These are phyloP conservation scores for Penicillium sp. DNA, from an alignment of 2,329 filamentous ascomycete genomes.

Conservation along the genomic window DNA sequence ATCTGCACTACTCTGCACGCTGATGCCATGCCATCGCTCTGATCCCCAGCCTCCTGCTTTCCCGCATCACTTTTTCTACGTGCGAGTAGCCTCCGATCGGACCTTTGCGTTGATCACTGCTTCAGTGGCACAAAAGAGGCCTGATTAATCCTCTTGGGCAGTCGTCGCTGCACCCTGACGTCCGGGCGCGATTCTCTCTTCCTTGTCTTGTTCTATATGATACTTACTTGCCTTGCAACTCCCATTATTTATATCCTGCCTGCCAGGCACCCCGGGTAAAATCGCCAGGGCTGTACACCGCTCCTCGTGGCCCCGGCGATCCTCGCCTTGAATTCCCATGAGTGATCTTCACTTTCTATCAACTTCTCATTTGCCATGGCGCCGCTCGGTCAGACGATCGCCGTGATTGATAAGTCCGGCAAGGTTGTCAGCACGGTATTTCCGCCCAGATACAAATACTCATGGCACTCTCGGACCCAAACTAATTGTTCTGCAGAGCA, in stretches of 20 bases:
- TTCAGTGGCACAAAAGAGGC: background rate
- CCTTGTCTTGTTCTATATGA: background rate
- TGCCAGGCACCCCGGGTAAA: conserved; percentile 1
- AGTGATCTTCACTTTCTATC: conserved; percentile 14
- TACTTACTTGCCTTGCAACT: background rate
- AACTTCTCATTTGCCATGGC: conserved; percentile 26
- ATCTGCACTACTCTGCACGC: conserved; percentile 9
- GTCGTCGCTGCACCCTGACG: background rate
- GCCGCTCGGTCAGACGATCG: conserved; percentile 66
- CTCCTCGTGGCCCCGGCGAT: conserved; percentile 12
- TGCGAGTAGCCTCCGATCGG: conserved; percentile 10
- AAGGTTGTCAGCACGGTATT: conserved; percentile 86
- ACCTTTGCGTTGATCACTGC: conserved; percentile 12
- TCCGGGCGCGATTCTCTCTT: background rate
- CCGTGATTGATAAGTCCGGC: conserved; percentile 85
- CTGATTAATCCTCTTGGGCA: conserved; percentile 13
- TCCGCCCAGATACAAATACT: conserved; percentile 21
- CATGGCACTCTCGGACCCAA: conserved; percentile 9
- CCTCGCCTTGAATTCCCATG: conserved; percentile 13
- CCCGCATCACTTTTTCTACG: conserved; percentile 12
- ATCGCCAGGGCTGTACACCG: conserved; percentile 10
- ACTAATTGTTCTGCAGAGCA: conserved; percentile 60
- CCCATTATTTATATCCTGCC: conserved; percentile 7
- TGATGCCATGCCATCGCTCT: conserved; percentile 13
- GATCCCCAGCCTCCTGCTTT: conserved; percentile 15